A percentile compares a stretch with the other conserved stretches of the same genome.
Conservation (phyloP, 2,329 filamentous ascomycete species). For the Fusarium paranaense region DNA sequence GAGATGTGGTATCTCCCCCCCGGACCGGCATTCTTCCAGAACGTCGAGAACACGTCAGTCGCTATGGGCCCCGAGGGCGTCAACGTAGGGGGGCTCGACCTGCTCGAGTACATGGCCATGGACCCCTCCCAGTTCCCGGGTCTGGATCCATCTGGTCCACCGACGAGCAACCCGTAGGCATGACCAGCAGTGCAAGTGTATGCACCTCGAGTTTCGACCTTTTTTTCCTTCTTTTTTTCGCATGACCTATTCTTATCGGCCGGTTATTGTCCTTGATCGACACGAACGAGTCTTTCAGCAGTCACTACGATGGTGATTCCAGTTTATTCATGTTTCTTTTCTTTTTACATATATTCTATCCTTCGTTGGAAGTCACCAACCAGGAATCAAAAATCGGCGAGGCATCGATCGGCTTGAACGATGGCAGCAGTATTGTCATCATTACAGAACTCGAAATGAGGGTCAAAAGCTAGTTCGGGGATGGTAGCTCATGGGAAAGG, state of each 20-base stretch:
- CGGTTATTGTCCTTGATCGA: neutral
- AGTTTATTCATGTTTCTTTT: neutral
- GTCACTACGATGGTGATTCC: neutral
- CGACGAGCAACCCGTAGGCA: constrained; percentile 25
- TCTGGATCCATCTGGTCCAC: constrained; percentile 44
- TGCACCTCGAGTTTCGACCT: neutral
- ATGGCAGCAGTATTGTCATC: neutral
- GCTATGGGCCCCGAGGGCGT: constrained; percentile 76
- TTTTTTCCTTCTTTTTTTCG: neutral
- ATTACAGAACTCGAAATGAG: neutral
- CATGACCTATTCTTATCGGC: neutral
- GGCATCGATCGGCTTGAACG: neutral
- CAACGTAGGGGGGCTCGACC: constrained; percentile 73
- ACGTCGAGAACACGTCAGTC: constrained; percentile 69
- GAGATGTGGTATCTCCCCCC: constrained; percentile 77
- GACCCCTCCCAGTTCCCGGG: constrained; percentile 59
- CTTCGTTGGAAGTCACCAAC: neutral
- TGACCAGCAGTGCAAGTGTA: neutral
- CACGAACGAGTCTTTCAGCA: neutral
- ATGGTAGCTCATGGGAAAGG: neutral
- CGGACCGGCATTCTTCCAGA: constrained; percentile 73
- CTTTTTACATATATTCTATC: neutral
- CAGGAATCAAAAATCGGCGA: neutral
- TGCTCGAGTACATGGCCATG: constrained; percentile 77
- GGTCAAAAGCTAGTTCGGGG: neutral